Evolutionary conservation across 495 filamentous ascomycete genomes (phyloP), one percentile per base, ranked within the genome.

Genomic region (Glonium stellatum): DNA sequence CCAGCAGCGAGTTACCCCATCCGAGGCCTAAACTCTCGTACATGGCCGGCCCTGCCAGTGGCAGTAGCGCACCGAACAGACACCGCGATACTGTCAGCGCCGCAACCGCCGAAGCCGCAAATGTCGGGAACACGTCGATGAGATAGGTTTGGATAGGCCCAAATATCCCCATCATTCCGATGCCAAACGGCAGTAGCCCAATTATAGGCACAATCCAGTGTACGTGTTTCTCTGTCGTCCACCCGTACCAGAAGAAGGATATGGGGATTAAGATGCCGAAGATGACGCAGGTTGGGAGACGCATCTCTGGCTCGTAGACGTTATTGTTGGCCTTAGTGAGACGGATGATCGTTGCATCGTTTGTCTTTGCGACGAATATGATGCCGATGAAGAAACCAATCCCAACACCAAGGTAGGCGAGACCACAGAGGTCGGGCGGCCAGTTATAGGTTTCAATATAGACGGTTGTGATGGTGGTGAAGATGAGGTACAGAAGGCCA

Each of bases 151-250:
- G 67, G 34, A 63, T 60, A 3, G 67, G 60, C 1, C 58, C 57
- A 25, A 70, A 65, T 21, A 68, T 49, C 4, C 60, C 59, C 37
- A 84, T 73, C 63, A 80, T 77, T 5, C 84, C 84, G n/a, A 78
- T 62, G 0, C 80, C 81, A 35, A 86, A 79, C 10, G 82, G 69
- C 0, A 74, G 60, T 0, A 76, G 74, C 0, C 83, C 82, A 31
- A 87, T 77, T 18, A 85, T 80, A 3, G 84, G 83, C 27, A 79
- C 78, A 25, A 58, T 62, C 68, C 65, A 67, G 49, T 69, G 67
- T 1, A 49, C 46, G 1, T 67, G 37, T 13, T 61, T 47, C 13
- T 69, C 21, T 1, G 64, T 54, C 4, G 63, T 23, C 67, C 67
- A 69, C 25, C 64, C 64, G 47, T 69, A 66, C 63, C 64, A 66